Percentiles rank a stretch among this genome's conserved stretches.
These are phyloP conservation scores for Lactifluus hygrophoroides DNA, from an alignment of 768 basidiomycete species.

Conservation along the genomic window DNA sequence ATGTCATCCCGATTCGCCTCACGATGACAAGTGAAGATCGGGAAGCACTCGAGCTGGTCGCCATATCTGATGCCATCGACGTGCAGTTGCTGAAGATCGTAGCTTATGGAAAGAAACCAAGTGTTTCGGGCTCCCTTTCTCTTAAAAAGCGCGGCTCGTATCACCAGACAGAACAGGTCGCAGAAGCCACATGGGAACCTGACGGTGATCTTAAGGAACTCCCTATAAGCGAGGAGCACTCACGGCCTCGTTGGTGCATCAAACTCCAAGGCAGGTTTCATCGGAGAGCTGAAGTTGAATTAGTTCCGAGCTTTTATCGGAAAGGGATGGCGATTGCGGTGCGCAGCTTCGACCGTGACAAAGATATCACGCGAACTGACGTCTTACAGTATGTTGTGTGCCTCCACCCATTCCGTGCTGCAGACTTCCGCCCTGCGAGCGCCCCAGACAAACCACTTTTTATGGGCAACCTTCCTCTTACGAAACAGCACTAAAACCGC, in stretches of 20 bases:
- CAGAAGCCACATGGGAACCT: constrained; percentile 1
- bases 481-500: not conserved
- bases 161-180: not conserved
- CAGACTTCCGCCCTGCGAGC: not conserved
- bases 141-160: not conserved
- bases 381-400: not conserved
- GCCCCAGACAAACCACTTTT: not conserved
- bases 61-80: not conserved
- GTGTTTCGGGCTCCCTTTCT: not conserved
- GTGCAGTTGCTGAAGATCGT: constrained; percentile 14
- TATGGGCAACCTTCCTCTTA: constrained; percentile 6
- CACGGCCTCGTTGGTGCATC: constrained; percentile 3
- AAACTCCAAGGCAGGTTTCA: constrained; percentile 2
- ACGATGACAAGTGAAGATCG: constrained; percentile 1
- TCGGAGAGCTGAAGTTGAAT: not conserved
- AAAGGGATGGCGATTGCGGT: constrained; percentile 8
- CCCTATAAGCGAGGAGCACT: not conserved
- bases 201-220: not conserved
- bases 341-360: not conserved
- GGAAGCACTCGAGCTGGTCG: constrained; percentile 3
- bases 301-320: constrained; percentile 1
- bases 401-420: constrained; percentile 1
- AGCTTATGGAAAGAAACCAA: constrained; percentile 7
- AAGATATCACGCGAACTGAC: not conserved
- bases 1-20: constrained; percentile 9